phyloP scores from a whole-genome alignment of 345 rosid species.

The Rhodamnia rubescens region DNA sequence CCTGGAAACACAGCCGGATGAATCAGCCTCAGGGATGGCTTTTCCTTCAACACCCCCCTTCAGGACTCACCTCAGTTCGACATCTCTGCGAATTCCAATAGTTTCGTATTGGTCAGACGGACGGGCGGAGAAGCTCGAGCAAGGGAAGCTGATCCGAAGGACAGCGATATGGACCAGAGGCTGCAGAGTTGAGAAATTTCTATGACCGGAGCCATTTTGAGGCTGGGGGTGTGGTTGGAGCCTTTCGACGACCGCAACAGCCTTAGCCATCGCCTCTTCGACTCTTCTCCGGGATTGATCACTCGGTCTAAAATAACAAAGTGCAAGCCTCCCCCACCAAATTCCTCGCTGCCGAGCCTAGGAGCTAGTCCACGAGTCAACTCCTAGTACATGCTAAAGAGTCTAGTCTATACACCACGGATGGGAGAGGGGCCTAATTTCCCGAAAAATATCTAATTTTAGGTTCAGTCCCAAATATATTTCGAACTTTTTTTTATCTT shows the following conservation, averaged over 20 bases:
- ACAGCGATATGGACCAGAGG: neutral
- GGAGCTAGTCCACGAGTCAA: too few species aligned
- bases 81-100: neutral
- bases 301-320: neutral
- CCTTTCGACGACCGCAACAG: neutral
- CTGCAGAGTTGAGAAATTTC: neutral
- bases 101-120: neutral
- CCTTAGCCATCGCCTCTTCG: neutral
- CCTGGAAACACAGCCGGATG: neutral
- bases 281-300: neutral
- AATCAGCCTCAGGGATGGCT: neutral
- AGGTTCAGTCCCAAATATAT: too few species aligned
- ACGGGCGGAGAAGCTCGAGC: neutral
- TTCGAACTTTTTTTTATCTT: too few species aligned
- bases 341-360: neutral
- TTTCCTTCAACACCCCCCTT: neutral
- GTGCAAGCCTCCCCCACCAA: neutral
- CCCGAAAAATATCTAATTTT: too few species aligned
- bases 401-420: too few species aligned
- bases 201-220: neutral
- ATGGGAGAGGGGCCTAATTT: too few species aligned
- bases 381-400: too few species aligned
- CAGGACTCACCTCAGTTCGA: neutral
- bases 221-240: neutral
- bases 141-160: neutral